A percentile compares a stretch with the other conserved stretches of the same genome.
Conservation (phyloP, 257 asterid species). For the Salvia rosmarinus region DNA sequence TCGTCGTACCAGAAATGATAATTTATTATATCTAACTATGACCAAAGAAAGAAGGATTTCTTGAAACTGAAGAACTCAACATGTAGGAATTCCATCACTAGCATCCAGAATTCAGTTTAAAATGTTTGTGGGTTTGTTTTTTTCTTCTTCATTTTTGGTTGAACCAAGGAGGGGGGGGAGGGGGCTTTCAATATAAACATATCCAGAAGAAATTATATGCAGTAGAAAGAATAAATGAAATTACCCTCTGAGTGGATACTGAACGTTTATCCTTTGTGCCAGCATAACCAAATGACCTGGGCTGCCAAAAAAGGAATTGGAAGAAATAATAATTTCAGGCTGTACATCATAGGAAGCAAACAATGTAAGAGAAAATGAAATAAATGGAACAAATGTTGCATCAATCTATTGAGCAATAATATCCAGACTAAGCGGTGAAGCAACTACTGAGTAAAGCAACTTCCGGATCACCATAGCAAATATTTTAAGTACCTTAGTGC, state of each 20-base stretch:
- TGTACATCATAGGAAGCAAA: slow-evolving; percentile 23
- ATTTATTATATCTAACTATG: background rate
- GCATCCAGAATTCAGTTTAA: background rate
- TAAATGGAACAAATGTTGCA: slow-evolving; percentile 25
- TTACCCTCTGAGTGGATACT: slow-evolving; percentile 90
- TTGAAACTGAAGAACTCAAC: slow-evolving; percentile 6
- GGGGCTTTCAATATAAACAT: background rate
- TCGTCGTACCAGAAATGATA: background rate
- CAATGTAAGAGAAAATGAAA: slow-evolving; percentile 10
- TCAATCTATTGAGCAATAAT: slow-evolving; percentile 19
- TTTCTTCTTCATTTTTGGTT: background rate
- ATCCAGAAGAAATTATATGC: slow-evolving; percentile 5
- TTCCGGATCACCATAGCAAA: slow-evolving; percentile 18
- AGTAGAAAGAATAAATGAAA: slow-evolving; percentile 27
- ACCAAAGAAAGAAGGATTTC: background rate
- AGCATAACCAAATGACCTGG: slow-evolving; percentile 90
- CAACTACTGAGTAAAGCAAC: background rate
- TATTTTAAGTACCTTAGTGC: slow-evolving; percentile 69
- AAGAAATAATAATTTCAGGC: slow-evolving; percentile 32
- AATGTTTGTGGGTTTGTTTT: background rate
- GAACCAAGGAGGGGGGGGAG: background rate
- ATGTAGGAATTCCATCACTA: background rate
- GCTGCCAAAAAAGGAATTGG: slow-evolving; percentile 55
- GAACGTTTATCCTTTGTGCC: slow-evolving; percentile 98
- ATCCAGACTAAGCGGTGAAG: slow-evolving; percentile 17